Evolutionary conservation across 495 filamentous ascomycete genomes (phyloP).

Genomic region (Thozetella sp.): DNA sequence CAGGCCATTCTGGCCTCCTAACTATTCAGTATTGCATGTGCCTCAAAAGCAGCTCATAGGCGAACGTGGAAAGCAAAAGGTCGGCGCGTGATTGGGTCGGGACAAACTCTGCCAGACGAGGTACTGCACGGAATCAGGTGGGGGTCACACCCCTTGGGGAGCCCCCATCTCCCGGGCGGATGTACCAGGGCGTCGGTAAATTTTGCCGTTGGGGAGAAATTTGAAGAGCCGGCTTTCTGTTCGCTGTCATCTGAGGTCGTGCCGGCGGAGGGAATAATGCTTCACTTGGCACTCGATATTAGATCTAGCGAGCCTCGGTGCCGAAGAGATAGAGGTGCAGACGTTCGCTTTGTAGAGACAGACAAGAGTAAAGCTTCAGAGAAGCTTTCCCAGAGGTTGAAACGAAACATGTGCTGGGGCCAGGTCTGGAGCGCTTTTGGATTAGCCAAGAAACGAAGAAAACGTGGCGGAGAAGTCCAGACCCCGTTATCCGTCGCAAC

Average conservation of each 20-base stretch:
- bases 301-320: background rate
- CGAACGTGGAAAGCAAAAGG: too few relatives aligned
- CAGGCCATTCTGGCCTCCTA: too few relatives aligned
- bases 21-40: background rate
- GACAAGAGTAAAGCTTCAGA: background rate
- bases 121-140: background rate
- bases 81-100: background rate
- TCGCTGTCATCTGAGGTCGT: background rate
- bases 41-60: too few relatives aligned
- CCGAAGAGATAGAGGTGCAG: background rate
- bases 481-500: too few relatives aligned
- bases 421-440: background rate
- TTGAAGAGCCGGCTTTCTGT: background rate
- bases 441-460: background rate
- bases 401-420: background rate
- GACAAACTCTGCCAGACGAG: background rate
- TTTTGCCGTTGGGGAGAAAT: background rate
- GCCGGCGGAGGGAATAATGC: background rate
- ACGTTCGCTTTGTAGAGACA: background rate
- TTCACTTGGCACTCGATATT: background rate
- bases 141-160: background rate
- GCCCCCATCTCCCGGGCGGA: background rate
- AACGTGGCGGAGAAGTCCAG: background rate
- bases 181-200: conserved; percentile 12
- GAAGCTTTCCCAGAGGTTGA: background rate